These are phyloP conservation scores for Rhizomucor pusillus DNA, from an alignment of 371 early-diverging fungal genomes.

Conservation along the genomic window DNA sequence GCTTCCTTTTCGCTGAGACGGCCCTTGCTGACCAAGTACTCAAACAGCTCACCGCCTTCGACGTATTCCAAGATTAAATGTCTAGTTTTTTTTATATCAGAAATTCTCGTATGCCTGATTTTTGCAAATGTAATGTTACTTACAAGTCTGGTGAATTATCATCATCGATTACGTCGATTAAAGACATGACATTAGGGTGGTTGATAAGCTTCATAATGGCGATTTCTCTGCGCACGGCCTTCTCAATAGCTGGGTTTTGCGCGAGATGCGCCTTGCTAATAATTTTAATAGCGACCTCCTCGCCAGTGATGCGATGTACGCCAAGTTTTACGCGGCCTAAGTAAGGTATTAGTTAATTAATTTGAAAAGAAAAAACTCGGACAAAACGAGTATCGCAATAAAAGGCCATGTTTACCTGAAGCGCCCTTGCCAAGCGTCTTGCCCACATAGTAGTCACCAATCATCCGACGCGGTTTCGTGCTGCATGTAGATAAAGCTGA, in stretches of 20 bases:
- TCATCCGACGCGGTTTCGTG: slow-evolving; percentile 37
- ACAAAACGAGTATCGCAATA: slow-evolving; percentile 1
- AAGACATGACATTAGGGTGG: slow-evolving; percentile 69
- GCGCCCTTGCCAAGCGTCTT: slow-evolving; percentile 53
- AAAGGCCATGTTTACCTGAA: slow-evolving; percentile 35
- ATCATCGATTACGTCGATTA: slow-evolving; percentile 76
- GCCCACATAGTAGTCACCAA: slow-evolving; percentile 51
- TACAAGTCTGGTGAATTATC: slow-evolving; percentile 66
- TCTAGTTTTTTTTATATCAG: slow-evolving; percentile 16
- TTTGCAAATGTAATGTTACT: too few relatives aligned
- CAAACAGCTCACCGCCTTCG: slow-evolving; percentile 51
- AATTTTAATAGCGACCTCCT: slow-evolving; percentile 50
- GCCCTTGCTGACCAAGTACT: slow-evolving; percentile 48
- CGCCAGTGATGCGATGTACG: slow-evolving; percentile 39
- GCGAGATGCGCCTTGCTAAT: slow-evolving; percentile 48
- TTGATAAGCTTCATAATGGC: slow-evolving; percentile 71
- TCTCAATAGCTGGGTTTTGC: slow-evolving; percentile 58
- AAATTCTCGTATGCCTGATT: too few relatives aligned
- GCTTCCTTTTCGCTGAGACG: slow-evolving; percentile 77
- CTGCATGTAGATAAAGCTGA: slow-evolving; percentile 36
- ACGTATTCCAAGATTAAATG: slow-evolving; percentile 48
- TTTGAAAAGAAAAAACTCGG: not conserved
- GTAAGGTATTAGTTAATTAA: not conserved
- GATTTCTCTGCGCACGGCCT: slow-evolving; percentile 70
- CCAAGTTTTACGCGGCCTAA: slow-evolving; percentile 49